A percentile compares a stretch with the other conserved stretches of the same genome.
These are phyloP conservation scores for Sporobolomyces phaffii DNA, from an alignment of 768 basidiomycete species.

Conservation along the genomic window DNA sequence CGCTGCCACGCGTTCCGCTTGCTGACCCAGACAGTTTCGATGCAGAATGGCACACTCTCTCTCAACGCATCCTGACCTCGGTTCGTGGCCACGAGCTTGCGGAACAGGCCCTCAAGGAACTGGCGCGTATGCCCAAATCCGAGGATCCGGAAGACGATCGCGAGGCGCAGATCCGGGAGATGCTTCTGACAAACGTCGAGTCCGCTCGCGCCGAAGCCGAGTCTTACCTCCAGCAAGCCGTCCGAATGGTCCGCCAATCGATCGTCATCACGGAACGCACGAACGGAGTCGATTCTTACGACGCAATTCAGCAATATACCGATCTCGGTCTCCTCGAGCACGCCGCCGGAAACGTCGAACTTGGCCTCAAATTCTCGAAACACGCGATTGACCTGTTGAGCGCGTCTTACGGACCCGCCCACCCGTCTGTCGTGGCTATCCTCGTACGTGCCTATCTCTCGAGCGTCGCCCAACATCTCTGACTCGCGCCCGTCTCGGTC, in stretches of 20 bases:
- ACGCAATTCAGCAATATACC: slow-evolving; percentile 49
- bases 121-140: slow-evolving; percentile 7
- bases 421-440: slow-evolving; percentile 47
- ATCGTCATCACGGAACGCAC: slow-evolving; percentile 50
- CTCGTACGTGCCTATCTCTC: slow-evolving; percentile 43
- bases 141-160: slow-evolving; percentile 19
- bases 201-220: slow-evolving; percentile 42
- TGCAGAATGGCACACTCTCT: slow-evolving; percentile 46
- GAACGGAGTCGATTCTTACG: slow-evolving; percentile 47
- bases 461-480: neutral
- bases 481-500: neutral
- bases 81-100: slow-evolving; percentile 36
- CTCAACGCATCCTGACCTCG: slow-evolving; percentile 21
- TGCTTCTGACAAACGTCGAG: slow-evolving; percentile 45
- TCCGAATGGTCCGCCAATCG: slow-evolving; percentile 49
- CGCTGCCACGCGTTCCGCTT: too few relatives aligned
- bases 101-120: slow-evolving; percentile 26
- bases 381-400: slow-evolving; percentile 49
- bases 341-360: slow-evolving; percentile 46
- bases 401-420: slow-evolving; percentile 47
- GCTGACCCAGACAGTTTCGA: neutral
- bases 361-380: slow-evolving; percentile 46
- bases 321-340: slow-evolving; percentile 51
- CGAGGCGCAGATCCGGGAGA: slow-evolving; percentile 17
- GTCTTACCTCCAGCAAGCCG: slow-evolving; percentile 45